Evolutionary conservation across 106 monocot species (phyloP), one percentile per base, ranked within the genome.

Genomic region (Platanthera guangdongensis): DNA sequence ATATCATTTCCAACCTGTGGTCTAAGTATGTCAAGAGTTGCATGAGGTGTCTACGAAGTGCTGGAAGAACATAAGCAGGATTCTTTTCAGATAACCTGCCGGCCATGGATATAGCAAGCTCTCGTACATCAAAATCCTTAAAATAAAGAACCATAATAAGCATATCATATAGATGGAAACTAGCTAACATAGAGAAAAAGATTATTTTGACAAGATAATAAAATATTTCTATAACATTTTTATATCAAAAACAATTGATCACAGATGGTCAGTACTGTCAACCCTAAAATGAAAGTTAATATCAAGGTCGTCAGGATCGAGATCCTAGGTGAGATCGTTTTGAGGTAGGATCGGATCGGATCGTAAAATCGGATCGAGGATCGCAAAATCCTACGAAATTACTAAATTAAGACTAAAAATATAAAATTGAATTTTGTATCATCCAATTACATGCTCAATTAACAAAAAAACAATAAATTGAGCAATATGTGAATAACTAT

Each of bases 11-110:
- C 25, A 50, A 94, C 96, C 96, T 97, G 85, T 91, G 84, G n/a
- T 89, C 89, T 67, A 97, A 85, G 78, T 91, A 86, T 47, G 91
- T 91, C 68, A 97, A 75, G 30, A 97, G 75, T 59, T 97, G 96
- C 73, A 97, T 97, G 22, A 97, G 89, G 83, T 91, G 91, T 22
- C 94, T 89, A 19, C 96, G 93, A 85, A 97, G 91, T 69, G 94
- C 93, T 69, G 96, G 96, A 71, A 91, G 89, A 72, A 97, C 96
- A 94, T 94, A 94, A 30, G 96, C 96, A 78, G 96, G 96, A 78
- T 97, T 97, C 76, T 83, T 97, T 88, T 91, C 96, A 77, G 96
- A 97, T 78, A 97, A 88, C 75, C 96, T 89, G 39, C 96, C 96
- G 19, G 91, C 83, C 79, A 94, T 76, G 53, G 84, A 85, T 84